Evolutionary conservation across 73 alveolate genomes (phyloP), one percentile per base, ranked within the genome.

Genomic region (Uronychia binucleata): DNA sequence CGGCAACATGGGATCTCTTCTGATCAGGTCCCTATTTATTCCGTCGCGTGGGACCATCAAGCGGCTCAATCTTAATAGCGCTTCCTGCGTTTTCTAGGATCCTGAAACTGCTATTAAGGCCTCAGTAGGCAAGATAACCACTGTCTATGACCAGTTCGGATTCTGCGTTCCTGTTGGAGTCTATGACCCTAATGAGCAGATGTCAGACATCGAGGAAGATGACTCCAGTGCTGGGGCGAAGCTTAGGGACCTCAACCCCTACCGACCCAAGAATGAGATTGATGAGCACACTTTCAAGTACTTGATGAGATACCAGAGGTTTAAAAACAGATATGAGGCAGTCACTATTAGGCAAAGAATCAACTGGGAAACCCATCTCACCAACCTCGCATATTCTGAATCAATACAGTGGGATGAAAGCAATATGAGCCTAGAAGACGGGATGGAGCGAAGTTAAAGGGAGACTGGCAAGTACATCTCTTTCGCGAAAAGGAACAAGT

Each of bases 251-350:
- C 75, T 29, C n/a, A 60, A 81, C 58, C 26, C 75, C 30, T 34
- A 59, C 26, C 60, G 88, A 59, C 88, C 88, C 26, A 81, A 57
- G 26, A 57, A 58, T 0, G 88, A 81, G 34, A 79, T 58, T 28
- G 88, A 79, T n/a, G 88, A 58, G 0, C 1, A 58, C 57, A 28
- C 75, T 31, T 81, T 81, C 77, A 81, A 81, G 31, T 81, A 81
- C 75, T 79, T 81, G 0, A 58, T 78, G 88, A 81, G 75, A 31
- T 33, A 81, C 28, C 57, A 81, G 59, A 79, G 32, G 0, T 60
- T 81, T 13, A n/a, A 13, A 28, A n/a, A 80, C 30, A 58, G 75
- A 27, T 59, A 81, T 11, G 25, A 30, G 31, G 59, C 88, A 59
- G 60, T 28, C n/a, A 59, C 19, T 26, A 79, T 58, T 26, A 31